These are phyloP conservation scores for Saccharum spontaneum DNA, from an alignment of 176 grass and related monocot species.

Conservation along the genomic window DNA sequence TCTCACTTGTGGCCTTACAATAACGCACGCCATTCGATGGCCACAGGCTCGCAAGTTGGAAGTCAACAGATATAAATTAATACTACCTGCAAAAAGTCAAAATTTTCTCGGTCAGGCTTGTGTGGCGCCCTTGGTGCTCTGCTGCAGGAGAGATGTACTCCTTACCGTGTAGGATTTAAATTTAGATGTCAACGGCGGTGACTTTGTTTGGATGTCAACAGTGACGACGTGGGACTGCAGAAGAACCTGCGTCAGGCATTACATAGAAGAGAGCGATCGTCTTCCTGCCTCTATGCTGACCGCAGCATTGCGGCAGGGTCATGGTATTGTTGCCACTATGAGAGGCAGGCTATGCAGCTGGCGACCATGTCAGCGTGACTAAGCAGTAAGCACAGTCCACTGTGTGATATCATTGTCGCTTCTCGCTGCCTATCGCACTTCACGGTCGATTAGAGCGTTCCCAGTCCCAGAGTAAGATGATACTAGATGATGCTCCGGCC, in stretches of 20 bases:
- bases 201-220: background rate
- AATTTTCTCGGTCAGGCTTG: slow-evolving; percentile 1
- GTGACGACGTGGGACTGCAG: background rate
- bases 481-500: too few relatives aligned
- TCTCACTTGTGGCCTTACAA: background rate
- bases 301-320: background rate
- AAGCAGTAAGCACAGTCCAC: too few relatives aligned
- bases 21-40: background rate
- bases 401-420: too few relatives aligned
- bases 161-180: background rate
- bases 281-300: background rate
- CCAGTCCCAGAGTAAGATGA: too few relatives aligned
- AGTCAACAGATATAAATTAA: background rate
- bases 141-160: background rate
- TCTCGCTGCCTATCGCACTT: too few relatives aligned
- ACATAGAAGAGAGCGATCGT: background rate
- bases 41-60: background rate
- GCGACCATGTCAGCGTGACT: too few relatives aligned
- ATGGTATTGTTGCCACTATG: too few relatives aligned
- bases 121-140: background rate
- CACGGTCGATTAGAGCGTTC: too few relatives aligned
- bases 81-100: background rate
- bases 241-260: background rate
- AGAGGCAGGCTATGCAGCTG: too few relatives aligned
- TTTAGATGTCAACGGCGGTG: background rate